Conservation (phyloP, 2,329 filamentous ascomycete species). For the Colletotrichum euphorbiae region DNA sequence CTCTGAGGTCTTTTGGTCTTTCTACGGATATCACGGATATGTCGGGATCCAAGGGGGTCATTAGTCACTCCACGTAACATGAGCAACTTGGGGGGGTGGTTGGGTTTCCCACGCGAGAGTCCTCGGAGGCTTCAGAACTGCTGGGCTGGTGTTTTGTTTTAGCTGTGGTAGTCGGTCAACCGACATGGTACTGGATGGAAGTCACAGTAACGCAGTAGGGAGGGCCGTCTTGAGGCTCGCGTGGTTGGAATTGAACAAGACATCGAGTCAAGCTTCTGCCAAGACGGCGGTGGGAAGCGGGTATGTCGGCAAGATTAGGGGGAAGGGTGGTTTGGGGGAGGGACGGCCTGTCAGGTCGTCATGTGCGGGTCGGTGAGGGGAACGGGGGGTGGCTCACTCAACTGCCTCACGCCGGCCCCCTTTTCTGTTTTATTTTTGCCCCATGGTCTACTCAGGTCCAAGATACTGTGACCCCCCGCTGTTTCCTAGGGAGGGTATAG, state of each 20-base stretch:
- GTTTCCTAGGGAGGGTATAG: background rate
- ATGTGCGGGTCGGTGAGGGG: constrained; percentile 18
- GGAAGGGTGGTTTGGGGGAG: background rate
- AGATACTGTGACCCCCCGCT: no score
- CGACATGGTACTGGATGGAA: no score
- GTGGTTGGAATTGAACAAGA: background rate
- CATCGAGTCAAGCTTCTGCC: constrained; percentile 39
- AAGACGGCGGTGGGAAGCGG: constrained; percentile 34
- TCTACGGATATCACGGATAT: background rate
- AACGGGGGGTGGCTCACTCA: background rate
- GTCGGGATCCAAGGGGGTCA: background rate
- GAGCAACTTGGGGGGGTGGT: no score
- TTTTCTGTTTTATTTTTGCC: background rate
- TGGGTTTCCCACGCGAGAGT: no score
- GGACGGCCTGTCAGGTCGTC: constrained; percentile 14
- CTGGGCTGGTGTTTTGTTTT: background rate
- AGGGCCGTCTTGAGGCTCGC: background rate
- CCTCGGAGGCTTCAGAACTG: no score
- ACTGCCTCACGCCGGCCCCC: background rate
- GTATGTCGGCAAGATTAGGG: constrained; percentile 27
- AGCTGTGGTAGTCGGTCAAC: background rate
- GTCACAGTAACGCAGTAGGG: no score
- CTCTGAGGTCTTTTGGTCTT: background rate
- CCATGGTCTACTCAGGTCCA: no score
- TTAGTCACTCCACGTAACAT: background rate